A percentile compares a stretch with the other conserved stretches of the same genome.
Conservation (phyloP, 257 asterid species). For the Scutellaria baicalensis region DNA sequence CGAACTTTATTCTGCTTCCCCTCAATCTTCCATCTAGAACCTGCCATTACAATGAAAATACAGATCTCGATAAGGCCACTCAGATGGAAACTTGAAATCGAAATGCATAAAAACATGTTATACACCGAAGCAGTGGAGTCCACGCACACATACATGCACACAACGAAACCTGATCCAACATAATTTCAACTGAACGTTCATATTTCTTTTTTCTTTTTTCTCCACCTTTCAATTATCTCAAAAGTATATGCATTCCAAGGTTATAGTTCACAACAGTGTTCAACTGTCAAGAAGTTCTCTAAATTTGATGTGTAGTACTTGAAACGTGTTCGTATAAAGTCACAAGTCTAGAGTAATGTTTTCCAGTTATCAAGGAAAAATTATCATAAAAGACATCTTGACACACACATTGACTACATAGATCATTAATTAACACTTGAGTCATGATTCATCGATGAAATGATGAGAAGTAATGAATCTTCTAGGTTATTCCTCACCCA, state of each 20-base stretch:
- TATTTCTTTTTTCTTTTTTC: not conserved
- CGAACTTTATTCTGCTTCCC: conserved; percentile 6
- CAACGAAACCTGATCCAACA: not conserved
- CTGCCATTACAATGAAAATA: conserved; percentile 19
- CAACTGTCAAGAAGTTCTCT: not conserved
- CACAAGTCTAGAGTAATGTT: not conserved
- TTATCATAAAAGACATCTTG: not conserved
- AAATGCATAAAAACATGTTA: not conserved
- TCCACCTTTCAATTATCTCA: not conserved
- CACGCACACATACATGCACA: not conserved
- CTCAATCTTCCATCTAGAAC: conserved; percentile 21
- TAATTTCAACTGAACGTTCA: not conserved
- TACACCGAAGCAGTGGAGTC: not conserved
- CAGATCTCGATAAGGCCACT: not conserved
- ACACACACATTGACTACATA: not conserved
- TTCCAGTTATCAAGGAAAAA: not conserved
- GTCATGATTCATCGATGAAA: too few species aligned
- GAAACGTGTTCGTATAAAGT: not conserved
- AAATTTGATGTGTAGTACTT: not conserved
- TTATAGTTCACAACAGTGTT: not conserved
- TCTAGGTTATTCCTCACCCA: not conserved
- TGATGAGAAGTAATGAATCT: not conserved
- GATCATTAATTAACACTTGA: not conserved
- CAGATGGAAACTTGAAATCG: not conserved
- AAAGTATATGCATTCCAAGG: not conserved